A percentile compares a stretch with the other conserved stretches of the same genome.
phyloP scores from a whole-genome alignment of 2,329 filamentous ascomycete genomes.

The Meredithiella fracta region DNA sequence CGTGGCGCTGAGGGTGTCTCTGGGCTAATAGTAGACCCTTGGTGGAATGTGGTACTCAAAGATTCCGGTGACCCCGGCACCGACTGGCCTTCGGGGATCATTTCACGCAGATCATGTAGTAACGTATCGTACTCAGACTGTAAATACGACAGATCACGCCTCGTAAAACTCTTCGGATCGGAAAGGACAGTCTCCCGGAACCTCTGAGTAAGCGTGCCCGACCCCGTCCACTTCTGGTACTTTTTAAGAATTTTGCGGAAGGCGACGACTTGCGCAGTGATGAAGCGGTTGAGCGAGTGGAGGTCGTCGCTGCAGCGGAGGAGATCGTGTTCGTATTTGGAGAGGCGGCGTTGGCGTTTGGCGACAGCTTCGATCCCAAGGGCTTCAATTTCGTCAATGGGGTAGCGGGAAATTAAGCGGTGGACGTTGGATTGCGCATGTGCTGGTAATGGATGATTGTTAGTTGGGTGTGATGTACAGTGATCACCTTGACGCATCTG shows the following conservation, averaged over 20 bases:
- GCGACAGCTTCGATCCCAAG: slow-evolving; percentile 6
- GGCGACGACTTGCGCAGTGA: slow-evolving; percentile 54
- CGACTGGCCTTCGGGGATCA: slow-evolving; percentile 24
- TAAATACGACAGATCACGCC: slow-evolving; percentile 42
- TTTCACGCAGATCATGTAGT: slow-evolving; percentile 29
- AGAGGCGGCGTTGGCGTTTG: slow-evolving; percentile 35
- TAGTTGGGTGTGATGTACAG: not conserved
- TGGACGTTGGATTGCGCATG: slow-evolving; percentile 21
- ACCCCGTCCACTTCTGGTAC: slow-evolving; percentile 75
- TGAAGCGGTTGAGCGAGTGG: slow-evolving; percentile 52
- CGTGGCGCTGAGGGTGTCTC: slow-evolving; percentile 16
- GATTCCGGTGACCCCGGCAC: slow-evolving; percentile 25
- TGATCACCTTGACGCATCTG: no score
- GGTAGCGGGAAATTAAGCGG: slow-evolving; percentile 30
- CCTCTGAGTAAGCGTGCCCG: slow-evolving; percentile 43
- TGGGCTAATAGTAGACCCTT: slow-evolving; percentile 17
- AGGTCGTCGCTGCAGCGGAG: slow-evolving; percentile 53
- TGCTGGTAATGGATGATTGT: not conserved
- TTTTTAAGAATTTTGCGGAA: slow-evolving; percentile 78
- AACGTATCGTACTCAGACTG: slow-evolving; percentile 35
- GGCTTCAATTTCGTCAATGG: slow-evolving; percentile 18
- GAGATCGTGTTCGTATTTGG: slow-evolving; percentile 36
- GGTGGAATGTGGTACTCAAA: slow-evolving; percentile 17
- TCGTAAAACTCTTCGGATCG: slow-evolving; percentile 55
- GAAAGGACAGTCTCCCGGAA: slow-evolving; percentile 51